Evolutionary conservation across 805 yeast species (phyloP).

Genomic region (Barnettozyma sucrosica): DNA sequence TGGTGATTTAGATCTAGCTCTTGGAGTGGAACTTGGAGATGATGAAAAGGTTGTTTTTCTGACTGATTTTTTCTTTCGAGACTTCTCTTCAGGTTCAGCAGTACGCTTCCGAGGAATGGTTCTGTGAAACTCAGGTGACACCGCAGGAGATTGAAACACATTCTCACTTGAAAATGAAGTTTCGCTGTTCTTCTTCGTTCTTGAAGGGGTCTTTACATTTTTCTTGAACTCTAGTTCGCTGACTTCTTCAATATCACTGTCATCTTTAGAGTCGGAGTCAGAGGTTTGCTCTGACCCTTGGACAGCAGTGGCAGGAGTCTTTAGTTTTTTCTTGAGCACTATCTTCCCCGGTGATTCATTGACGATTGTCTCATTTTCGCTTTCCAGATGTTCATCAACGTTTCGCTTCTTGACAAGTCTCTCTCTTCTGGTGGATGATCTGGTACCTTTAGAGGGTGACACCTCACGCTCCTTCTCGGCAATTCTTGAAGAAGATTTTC

Average conservation of each 20-base stretch:
- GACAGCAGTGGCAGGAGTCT: neutral
- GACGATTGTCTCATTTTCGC: neutral
- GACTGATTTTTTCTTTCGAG: slow-evolving; percentile 10
- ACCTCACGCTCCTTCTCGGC: neutral
- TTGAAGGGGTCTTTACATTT: neutral
- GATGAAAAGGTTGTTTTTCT: slow-evolving; percentile 28
- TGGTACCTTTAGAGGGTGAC: slow-evolving; percentile 1
- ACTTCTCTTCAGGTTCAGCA: slow-evolving; percentile 11
- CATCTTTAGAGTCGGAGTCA: slow-evolving; percentile 2
- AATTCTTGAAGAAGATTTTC: neutral
- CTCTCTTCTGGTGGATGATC: neutral
- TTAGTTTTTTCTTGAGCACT: neutral
- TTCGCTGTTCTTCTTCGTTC: slow-evolving; percentile 13
- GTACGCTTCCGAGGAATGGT: slow-evolving; percentile 24
- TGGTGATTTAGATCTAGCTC: slow-evolving; percentile 17
- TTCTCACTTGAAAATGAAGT: slow-evolving; percentile 30
- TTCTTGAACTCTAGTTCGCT: slow-evolving; percentile 6
- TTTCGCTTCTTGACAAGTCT: neutral
- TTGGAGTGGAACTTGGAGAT: slow-evolving; percentile 9
- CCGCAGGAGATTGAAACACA: slow-evolving; percentile 29
- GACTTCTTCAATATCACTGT: slow-evolving; percentile 5
- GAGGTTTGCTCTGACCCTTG: neutral
- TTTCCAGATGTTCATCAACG: neutral
- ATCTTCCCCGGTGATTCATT: neutral
- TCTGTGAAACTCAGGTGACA: slow-evolving; percentile 18